phyloP scores from a whole-genome alignment of 495 filamentous ascomycete genomes.

The Haplographium delicatum region DNA sequence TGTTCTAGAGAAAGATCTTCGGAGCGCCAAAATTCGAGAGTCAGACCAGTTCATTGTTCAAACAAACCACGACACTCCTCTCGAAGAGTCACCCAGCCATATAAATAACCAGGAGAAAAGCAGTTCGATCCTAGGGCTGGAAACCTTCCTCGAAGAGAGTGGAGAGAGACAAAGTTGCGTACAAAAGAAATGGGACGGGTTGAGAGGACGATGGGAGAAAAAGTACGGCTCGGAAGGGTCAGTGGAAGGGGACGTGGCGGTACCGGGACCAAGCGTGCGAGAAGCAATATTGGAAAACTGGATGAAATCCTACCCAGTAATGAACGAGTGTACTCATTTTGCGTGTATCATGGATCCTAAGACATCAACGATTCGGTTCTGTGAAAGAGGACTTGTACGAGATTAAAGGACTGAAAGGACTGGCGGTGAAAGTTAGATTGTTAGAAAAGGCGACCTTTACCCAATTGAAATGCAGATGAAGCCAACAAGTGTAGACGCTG shows the following conservation, averaged over 20 bases:
- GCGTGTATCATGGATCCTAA: slow-evolving; percentile 22
- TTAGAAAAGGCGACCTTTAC: too few species aligned
- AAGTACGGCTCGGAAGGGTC: slow-evolving; percentile 4
- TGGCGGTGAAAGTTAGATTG: too few species aligned
- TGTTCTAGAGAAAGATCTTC: slow-evolving; percentile 55
- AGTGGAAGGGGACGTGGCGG: neutral
- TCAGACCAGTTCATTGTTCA: slow-evolving; percentile 47
- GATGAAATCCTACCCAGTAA: slow-evolving; percentile 17
- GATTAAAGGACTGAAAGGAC: too few species aligned
- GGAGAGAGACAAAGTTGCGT: slow-evolving; percentile 33
- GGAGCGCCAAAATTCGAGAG: slow-evolving; percentile 33
- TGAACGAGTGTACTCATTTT: slow-evolving; percentile 24
- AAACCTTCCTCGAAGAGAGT: slow-evolving; percentile 38
- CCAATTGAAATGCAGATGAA: too few species aligned
- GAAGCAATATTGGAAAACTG: slow-evolving; percentile 12
- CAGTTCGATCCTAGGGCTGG: slow-evolving; percentile 25
- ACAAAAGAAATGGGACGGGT: slow-evolving; percentile 36
- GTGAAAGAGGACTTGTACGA: slow-evolving; percentile 17
- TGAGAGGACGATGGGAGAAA: slow-evolving; percentile 19
- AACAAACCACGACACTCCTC: slow-evolving; percentile 49
- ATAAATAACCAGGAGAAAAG: slow-evolving; percentile 18
- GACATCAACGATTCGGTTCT: slow-evolving; percentile 11
- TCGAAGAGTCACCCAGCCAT: neutral
- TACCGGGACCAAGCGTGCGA: slow-evolving; percentile 2
- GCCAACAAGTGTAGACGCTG: too few species aligned